Percentiles rank a stretch among this genome's conserved stretches.
phyloP scores from a whole-genome alignment of 2,329 filamentous ascomycete genomes.

The Penicillium rolfsii region DNA sequence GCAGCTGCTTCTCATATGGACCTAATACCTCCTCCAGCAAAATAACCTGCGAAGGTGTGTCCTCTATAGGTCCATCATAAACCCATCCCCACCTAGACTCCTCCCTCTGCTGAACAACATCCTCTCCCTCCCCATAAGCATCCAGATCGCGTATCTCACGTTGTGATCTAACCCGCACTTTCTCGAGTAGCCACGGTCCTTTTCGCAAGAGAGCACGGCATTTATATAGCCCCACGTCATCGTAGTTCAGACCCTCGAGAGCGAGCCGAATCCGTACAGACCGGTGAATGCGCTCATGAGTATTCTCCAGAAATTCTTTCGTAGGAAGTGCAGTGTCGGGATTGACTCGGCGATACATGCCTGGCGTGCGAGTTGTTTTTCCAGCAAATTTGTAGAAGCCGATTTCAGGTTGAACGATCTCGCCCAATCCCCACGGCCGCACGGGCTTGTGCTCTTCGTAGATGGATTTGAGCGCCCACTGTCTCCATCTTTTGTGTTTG shows the following conservation, averaged over 20 bases:
- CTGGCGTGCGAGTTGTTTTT: constrained; percentile 25
- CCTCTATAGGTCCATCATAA: constrained; percentile 18
- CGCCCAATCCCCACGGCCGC: constrained; percentile 24
- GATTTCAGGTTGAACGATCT: constrained; percentile 21
- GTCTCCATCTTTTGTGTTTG: constrained; percentile 1
- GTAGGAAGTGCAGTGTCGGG: constrained; percentile 16
- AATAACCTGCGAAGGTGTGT: constrained; percentile 15
- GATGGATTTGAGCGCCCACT: constrained; percentile 20
- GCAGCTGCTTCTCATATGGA: constrained; percentile 20
- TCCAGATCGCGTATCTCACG: constrained; percentile 7
- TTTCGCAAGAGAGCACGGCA: constrained; percentile 23
- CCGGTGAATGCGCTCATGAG: constrained; percentile 24
- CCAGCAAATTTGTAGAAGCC: constrained; percentile 23
- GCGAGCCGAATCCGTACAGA: constrained; percentile 25
- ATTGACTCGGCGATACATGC: constrained; percentile 20
- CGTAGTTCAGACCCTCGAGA: constrained; percentile 21
- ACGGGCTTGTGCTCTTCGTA: constrained; percentile 24
- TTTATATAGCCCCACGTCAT: constrained; percentile 22
- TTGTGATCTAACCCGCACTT: constrained; percentile 14
- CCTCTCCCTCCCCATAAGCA: constrained; percentile 12
- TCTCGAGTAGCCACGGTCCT: constrained; percentile 21
- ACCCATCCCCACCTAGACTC: constrained; percentile 23
- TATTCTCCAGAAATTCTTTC: constrained; percentile 14
- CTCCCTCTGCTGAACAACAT: constrained; percentile 14
- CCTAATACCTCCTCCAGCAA: constrained; percentile 25